Evolutionary conservation across 257 asterid genomes (phyloP), one percentile per base, ranked within the genome.

Genomic region (Paulownia fortunei): DNA sequence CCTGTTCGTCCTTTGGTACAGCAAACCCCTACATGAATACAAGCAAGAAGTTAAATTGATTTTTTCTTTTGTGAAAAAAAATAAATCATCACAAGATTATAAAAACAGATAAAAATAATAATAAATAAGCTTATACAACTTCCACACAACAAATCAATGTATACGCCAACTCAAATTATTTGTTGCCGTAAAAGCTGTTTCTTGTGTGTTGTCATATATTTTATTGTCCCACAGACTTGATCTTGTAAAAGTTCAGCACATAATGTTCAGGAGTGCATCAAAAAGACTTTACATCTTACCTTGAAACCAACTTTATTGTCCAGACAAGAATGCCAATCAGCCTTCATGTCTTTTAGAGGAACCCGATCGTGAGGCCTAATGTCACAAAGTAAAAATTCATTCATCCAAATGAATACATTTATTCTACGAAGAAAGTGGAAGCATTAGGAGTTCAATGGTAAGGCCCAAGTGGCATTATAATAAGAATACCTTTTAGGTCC

Each of bases 281-380:
- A 30, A 37, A 26, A 16, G 6, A 75, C 5, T 41, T 62, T 19
- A 67, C 32, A 63, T 61, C 86, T 62, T 30, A 92, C 98, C 97
- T 94, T 94, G 86, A 94, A 94, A 52, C 98, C 95, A 62, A 91
- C 91, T 85, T 85, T 92, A 79, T 74, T 90, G 86, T 92, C 88
- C 59, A 94, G 89, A 77, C 98, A 94, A 9, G 93, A 87, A 76
- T 88, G 94, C 98, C 98, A 94, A 82, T 94, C 98, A 77, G 76
- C 80, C 88, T 91, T 94, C 98, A 94, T 92, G 51, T 88, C 98
- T 84, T 88, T 94, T 39, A 92, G 58, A 52, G 95, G 84, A 68
- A 92, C 98, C 9, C 91, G 96, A 47, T 94, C 98, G 59, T 94
- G 97, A 62, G 98, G 98, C 92, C 98, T 94, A 68, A 47, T 15